phyloP scores from a whole-genome alignment of 371 early-diverging fungal species.

The Mucor irregularis region DNA sequence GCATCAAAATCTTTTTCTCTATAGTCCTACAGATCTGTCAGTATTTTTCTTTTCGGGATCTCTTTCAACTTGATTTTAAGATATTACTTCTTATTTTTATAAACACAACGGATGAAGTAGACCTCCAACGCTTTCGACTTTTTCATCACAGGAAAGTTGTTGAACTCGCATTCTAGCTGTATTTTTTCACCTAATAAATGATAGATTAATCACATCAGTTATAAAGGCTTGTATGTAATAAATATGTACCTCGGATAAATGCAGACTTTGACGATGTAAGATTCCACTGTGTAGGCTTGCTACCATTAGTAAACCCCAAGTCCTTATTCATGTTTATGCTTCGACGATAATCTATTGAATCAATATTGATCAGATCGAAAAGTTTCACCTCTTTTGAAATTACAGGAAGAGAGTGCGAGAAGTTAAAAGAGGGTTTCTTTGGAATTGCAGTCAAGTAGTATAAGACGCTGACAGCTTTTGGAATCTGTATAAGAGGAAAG shows the following conservation, averaged over 20 bases:
- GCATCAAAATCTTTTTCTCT: constrained; percentile 8
- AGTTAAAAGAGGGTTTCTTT: constrained; percentile 18
- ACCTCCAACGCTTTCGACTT: constrained; percentile 10
- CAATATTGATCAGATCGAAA: constrained; percentile 12
- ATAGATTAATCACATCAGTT: not conserved
- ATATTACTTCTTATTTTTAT: constrained; percentile 21
- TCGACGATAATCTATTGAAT: not conserved
- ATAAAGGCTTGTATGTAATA: not conserved
- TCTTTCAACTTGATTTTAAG: too few relatives aligned
- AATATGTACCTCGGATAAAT: constrained; percentile 6
- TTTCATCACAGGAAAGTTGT: constrained; percentile 18
- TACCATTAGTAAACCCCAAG: constrained; percentile 13
- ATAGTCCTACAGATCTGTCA: too few relatives aligned
- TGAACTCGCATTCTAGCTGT: constrained; percentile 5
- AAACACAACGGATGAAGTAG: constrained; percentile 6
- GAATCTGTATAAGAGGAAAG: constrained; percentile 5
- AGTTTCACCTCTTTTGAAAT: not conserved
- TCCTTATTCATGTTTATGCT: constrained; percentile 1
- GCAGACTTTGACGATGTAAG: constrained; percentile 6
- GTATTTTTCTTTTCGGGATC: too few relatives aligned
- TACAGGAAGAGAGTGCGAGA: constrained; percentile 6
- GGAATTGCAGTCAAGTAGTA: constrained; percentile 18
- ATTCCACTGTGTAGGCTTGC: constrained; percentile 13
- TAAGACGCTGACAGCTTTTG: constrained; percentile 12
- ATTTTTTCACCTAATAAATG: constrained; percentile 9